Base-by-base conservation (phyloP, 305 asterid genomes). In the Fraxinus platypoda region DNA sequence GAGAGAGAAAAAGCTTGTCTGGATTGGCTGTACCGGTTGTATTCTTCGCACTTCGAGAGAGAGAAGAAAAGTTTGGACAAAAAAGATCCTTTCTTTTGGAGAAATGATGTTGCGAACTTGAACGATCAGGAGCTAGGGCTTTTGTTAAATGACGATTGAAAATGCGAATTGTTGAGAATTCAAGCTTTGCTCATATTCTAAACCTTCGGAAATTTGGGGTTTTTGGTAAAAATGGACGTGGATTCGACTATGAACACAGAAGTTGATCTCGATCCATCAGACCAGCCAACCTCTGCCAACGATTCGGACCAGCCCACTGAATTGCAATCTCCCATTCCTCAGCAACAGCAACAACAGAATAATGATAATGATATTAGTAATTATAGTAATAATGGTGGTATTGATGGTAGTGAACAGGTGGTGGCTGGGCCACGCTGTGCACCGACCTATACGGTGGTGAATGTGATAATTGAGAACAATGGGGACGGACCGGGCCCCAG, bases 401-500 rank as follows among this genome's bases (percentile, higher is more conserved):
- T 86, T 54, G 86, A 71, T 26, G 88, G 84, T 2, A 84, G 81
- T 37, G 86, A 88, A 57, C 84, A 92, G 83, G 92, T 83, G 86
- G 88, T 81, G 89, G 90, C 84, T 21, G 93, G 98, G 70, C 97
- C 99, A 35, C 91, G 99, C 73, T 93, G 97, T 86, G 99, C 99
- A 77, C 99, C 99, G 31, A 90, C 89, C 8, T 94, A 94, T 73
- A 84, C 88, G 75, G 95, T 89, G 80, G 99, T 94, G 85, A 91
- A 89, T 81, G 92, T 97, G 59, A 78, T 92, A 81, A 73, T 93
- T 31, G 99, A 94, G 84, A 91, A 94, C 90, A 87, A 94, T 87
- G 99, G 95, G 80, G 99, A 96, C 83, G 99, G 98, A 30, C 98
- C 99, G 19, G 99, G 99, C 26, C 97, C 99, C 26, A 83, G 98